Percentiles rank a stretch among this genome's conserved stretches.
phyloP scores from a whole-genome alignment of 2,329 filamentous ascomycete species.

The Botryosphaeria dothidea region DNA sequence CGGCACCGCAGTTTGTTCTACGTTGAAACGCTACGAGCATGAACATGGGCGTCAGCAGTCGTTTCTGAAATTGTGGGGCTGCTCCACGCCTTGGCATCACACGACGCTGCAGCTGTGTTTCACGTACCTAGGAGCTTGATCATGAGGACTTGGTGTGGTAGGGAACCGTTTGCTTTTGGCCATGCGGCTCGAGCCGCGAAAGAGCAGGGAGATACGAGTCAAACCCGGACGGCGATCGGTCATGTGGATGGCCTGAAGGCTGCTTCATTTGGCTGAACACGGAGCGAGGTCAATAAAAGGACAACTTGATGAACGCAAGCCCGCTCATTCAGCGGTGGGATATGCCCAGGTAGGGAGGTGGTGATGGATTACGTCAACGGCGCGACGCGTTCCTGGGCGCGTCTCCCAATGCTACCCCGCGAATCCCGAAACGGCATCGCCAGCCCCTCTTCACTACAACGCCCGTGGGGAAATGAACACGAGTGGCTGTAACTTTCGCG shows the following conservation, averaged over 20 bases:
- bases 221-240: neutral
- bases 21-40: conserved; percentile 9
- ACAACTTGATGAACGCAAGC: neutral
- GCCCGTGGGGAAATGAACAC: neutral
- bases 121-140: neutral
- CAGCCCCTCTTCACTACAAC: neutral
- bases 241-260: neutral
- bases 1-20: neutral
- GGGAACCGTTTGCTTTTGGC: neutral
- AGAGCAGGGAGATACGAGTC: neutral
- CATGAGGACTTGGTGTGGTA: neutral
- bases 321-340: neutral
- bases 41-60: neutral
- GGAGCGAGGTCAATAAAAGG: neutral
- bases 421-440: conserved; percentile 1
- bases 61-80: neutral
- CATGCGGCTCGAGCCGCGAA: neutral
- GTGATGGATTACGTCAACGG: conserved; percentile 16
- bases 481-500: neutral
- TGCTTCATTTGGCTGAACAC: neutral
- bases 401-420: neutral
- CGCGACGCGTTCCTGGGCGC: neutral
- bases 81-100: neutral
- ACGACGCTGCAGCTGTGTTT: neutral
- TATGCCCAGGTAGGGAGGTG: neutral